Conservation (phyloP, 2,329 filamentous ascomycete species). For the Fusarium begoniae region DNA sequence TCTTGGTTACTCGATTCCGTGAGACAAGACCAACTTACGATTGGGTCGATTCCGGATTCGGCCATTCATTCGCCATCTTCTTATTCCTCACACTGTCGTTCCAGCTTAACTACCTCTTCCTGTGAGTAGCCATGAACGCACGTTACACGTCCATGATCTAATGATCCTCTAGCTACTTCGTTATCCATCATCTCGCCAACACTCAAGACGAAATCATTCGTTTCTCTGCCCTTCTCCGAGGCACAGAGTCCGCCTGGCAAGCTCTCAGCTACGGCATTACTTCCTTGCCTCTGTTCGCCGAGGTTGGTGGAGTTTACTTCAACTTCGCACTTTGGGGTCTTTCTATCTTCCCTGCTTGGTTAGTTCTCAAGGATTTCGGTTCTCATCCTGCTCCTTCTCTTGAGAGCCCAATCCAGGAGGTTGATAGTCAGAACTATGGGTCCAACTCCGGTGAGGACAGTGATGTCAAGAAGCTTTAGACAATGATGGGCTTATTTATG, state of each 20-base stretch:
- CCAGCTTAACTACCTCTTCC: slow-evolving; percentile 77
- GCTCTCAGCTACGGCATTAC: slow-evolving; percentile 76
- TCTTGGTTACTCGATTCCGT: slow-evolving; percentile 70
- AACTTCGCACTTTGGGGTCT: slow-evolving; percentile 76
- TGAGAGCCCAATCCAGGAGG: slow-evolving; percentile 3
- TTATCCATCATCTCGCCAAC: slow-evolving; percentile 71
- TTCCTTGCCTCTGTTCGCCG: slow-evolving; percentile 68
- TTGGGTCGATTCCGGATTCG: slow-evolving; percentile 72
- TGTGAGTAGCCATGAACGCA: slow-evolving; percentile 54
- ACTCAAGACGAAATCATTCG: slow-evolving; percentile 72
- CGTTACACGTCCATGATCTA: not conserved
- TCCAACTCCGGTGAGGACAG: slow-evolving; percentile 36
- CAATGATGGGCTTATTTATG: not conserved
- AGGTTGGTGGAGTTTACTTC: slow-evolving; percentile 73
- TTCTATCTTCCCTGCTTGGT: slow-evolving; percentile 71
- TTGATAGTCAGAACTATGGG: slow-evolving; percentile 19
- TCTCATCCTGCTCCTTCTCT: not conserved
- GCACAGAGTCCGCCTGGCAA: slow-evolving; percentile 77
- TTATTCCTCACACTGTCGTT: slow-evolving; percentile 74
- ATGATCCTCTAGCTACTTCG: slow-evolving; percentile 65
- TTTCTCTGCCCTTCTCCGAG: slow-evolving; percentile 73
- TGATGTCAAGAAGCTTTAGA: slow-evolving; percentile 26
- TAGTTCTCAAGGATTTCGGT: slow-evolving; percentile 63
- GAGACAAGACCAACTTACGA: slow-evolving; percentile 69
- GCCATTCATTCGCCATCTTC: slow-evolving; percentile 72